These are phyloP conservation scores for Neoboletus brunneissimus DNA, from an alignment of 768 basidiomycete species.

Conservation along the genomic window DNA sequence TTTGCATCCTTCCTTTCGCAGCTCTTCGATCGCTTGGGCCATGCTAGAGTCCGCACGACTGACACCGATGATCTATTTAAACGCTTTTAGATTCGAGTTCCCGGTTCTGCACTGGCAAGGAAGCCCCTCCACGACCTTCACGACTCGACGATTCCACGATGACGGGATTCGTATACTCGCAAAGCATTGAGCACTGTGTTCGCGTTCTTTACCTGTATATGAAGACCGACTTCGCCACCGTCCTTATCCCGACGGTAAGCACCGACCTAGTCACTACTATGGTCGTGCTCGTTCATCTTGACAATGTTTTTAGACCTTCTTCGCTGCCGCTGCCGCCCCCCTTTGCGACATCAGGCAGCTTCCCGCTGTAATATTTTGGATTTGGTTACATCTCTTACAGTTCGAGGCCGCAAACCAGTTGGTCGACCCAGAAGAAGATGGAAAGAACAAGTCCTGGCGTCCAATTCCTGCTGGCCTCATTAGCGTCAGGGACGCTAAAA, in stretches of 20 bases:
- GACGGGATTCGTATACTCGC: slow-evolving; percentile 14
- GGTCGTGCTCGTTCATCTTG: background rate
- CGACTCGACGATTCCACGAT: slow-evolving; percentile 23
- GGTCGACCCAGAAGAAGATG: slow-evolving; percentile 41
- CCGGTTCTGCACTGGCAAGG: background rate
- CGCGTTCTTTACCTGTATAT: slow-evolving; percentile 25
- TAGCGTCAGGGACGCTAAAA: slow-evolving; percentile 33
- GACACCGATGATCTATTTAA: slow-evolving; percentile 19
- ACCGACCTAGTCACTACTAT: background rate
- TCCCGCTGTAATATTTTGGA: slow-evolving; percentile 39
- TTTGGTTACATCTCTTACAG: slow-evolving; percentile 46
- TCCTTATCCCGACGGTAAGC: slow-evolving; percentile 28
- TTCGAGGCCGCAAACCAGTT: slow-evolving; percentile 45
- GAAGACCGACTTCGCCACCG: slow-evolving; percentile 26
- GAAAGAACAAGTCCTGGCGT: slow-evolving; percentile 42
- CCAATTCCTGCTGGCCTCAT: slow-evolving; percentile 47
- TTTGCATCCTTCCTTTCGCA: background rate
- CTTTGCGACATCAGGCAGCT: slow-evolving; percentile 20
- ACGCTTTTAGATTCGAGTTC: background rate
- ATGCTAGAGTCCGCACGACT: slow-evolving; percentile 2
- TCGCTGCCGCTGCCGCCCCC: slow-evolving; percentile 35
- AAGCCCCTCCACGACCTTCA: slow-evolving; percentile 7
- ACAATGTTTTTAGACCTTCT: slow-evolving; percentile 30
- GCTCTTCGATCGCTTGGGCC: slow-evolving; percentile 6
- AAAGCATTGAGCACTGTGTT: slow-evolving; percentile 5